Base-by-base conservation (phyloP, 1,284 basidiomycete genomes). In the Baeospora myosura region DNA sequence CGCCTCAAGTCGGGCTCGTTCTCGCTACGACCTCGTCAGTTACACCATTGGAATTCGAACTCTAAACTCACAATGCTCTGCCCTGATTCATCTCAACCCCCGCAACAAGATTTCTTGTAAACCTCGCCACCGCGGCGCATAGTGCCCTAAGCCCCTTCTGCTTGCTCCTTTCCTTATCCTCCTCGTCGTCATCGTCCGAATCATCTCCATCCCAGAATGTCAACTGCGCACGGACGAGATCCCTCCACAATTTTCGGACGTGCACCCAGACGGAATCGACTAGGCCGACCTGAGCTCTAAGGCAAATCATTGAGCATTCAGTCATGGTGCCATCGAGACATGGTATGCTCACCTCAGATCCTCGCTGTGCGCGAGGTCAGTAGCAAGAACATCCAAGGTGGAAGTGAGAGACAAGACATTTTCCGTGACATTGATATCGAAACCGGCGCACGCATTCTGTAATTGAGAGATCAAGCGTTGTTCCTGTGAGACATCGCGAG, bases 31-130 rank as follows among this genome's bases (percentile, higher is more conserved):
- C n/a, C 12, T 12, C 5, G 36, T 10, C n/a, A 38, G 36, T 5
- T 5, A n/a, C 4, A 10, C 23, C 4, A 20, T 18, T 12, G n/a
- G 22, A 10, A 5, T 22, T 21, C 5, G 43, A 33, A 48, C 42
- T 22, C 14, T 18, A 14, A 24, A 65, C 83, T 65, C 52, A 88
- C 86, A 74, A 83, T 38, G 78, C 78, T 47, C 62, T 66, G 40
- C 59, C 53, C 55, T 89, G 86, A 59, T 88, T 89, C 16, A 57
- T 52, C 10, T 76, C 68, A 18, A 78, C 74, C 10, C 73, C 78
- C 10, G 83, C 84, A 22, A 82, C 78, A 10, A 89, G 62, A 57
- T 89, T 89, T 46, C 87, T 73, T 4, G 83, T 88, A 52, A 89
- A 82, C 49, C 72, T 79, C 3, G 78, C 78, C n/a, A 85, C 51